phyloP scores from a whole-genome alignment of 2,329 filamentous ascomycete genomes.

The Neofusicoccum parvum region DNA sequence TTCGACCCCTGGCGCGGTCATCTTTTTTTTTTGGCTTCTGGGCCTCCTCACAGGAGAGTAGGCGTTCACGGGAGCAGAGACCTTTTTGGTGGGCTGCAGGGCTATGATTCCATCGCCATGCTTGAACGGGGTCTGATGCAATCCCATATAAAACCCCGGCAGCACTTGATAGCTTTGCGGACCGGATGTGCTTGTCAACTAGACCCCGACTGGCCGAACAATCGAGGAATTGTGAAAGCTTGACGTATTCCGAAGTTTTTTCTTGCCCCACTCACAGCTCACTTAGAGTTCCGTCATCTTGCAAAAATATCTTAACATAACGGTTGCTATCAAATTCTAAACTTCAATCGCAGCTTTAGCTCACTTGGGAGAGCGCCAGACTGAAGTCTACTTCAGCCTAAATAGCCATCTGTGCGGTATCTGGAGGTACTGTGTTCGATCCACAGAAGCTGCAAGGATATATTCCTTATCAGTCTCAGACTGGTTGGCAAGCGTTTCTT shows the following conservation, averaged over 20 bases:
- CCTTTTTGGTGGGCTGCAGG: too few species aligned
- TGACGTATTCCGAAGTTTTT: background rate
- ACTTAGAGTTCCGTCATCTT: too few species aligned
- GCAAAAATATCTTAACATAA: background rate
- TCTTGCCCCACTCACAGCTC: too few species aligned
- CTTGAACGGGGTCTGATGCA: too few species aligned
- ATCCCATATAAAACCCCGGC: too few species aligned
- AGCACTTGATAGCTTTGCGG: too few species aligned
- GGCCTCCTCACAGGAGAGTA: too few species aligned
- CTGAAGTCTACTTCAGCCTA: conserved; percentile 36
- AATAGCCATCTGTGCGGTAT: conserved; percentile 33
- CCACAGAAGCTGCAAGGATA: conserved; percentile 35
- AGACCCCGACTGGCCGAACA: background rate
- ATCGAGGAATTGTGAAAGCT: background rate
- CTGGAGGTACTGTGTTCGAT: conserved; percentile 43
- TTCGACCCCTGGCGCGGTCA: conserved; percentile 24
- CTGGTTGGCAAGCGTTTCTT: background rate
- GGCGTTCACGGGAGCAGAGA: too few species aligned
- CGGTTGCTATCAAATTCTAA: fast-evolving
- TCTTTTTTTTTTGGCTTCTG: background rate
- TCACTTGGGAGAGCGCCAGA: conserved; percentile 42
- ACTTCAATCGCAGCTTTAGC: conserved; percentile 33
- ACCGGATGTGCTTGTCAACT: background rate
- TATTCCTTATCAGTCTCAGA: background rate
- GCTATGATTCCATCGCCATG: too few species aligned